A percentile compares a stretch with the other conserved stretches of the same genome.
Conservation (phyloP, 768 basidiomycete species). For the Pholiota molesta region DNA sequence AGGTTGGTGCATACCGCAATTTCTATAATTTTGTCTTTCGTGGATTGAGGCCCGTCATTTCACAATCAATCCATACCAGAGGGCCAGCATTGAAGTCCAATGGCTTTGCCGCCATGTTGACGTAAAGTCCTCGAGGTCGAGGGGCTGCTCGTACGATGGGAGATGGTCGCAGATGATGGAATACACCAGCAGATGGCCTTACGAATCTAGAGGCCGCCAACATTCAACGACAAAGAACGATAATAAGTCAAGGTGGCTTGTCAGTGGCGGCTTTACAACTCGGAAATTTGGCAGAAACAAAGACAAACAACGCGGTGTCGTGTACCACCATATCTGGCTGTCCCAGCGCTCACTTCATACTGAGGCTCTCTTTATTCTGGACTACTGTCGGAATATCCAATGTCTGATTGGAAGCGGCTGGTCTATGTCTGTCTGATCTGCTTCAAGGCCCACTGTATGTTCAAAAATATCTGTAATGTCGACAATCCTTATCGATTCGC, state of each 20-base stretch:
- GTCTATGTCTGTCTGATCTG: constrained; percentile 27
- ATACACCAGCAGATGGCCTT: not conserved
- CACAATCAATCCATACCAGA: constrained; percentile 85
- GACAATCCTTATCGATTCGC: constrained; percentile 17
- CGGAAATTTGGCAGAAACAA: not conserved
- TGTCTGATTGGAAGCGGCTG: constrained; percentile 4
- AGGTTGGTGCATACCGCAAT: constrained; percentile 57
- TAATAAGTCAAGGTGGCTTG: not conserved
- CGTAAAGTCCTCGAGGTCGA: not conserved
- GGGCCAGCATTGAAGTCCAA: constrained; percentile 58
- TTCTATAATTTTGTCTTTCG: constrained; percentile 75
- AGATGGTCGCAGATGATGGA: not conserved
- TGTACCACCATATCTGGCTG: not conserved
- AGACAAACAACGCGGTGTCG: not conserved
- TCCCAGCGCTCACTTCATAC: not conserved
- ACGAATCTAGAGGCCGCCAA: not conserved
- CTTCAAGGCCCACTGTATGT: constrained; percentile 32
- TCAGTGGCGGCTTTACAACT: not conserved
- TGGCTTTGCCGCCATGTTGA: constrained; percentile 9
- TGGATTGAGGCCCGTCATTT: constrained; percentile 81
- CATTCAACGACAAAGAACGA: not conserved
- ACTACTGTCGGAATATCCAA: not conserved
- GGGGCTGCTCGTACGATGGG: not conserved
- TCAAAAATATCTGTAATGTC: constrained; percentile 1
- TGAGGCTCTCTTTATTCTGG: not conserved